Evolutionary conservation across 176 grass and related monocot genomes (phyloP), one percentile per base, ranked within the genome.

Genomic region (Coix lacrymajobi): DNA sequence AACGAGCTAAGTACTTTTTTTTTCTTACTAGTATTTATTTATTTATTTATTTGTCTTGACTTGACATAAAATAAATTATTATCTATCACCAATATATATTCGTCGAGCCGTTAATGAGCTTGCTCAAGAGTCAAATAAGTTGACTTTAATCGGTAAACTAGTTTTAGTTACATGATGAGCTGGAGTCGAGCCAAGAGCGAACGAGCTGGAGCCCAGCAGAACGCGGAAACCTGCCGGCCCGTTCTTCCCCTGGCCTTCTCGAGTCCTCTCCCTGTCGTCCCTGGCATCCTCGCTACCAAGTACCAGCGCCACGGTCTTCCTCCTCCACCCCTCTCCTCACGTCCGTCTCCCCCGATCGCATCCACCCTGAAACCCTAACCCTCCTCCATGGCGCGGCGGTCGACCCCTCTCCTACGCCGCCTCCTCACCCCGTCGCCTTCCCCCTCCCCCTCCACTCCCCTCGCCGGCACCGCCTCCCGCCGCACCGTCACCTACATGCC

Each of bases 401-500:
- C 92, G 81, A 58, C 87, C 6, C 84, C 85, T 45, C 83, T 98
- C 45, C 87, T 98, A 22, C 87, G 85, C 60, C 88, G 79, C 46
- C 85, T 98, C 63, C 79, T 90, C 63, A 54, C 76, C 38, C 46
- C 78, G 0, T 33, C 79, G 37, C 30, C 65, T 14, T 39, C 75
- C 31, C 29, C 82, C 65, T 64, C 75, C 45, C 32, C 78, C 30
- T 33, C 71, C 2, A 3, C 44, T 60, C 44, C 83, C 30, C 73
- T 80, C 61, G 52, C 83, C 33, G 69, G 69, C 34, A 66, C 78
- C 36, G 78, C 14, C 29, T 66, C 66, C 63, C 79, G 90, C 52
- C 87, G 96, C 76, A 85, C 85, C 46, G 92, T 98, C 65, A 98
- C 96, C 66, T 98, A 98, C 79, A 98, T 98, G 96, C 96, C 96